These are phyloP conservation scores for Tieghemostelium lacteum DNA, from an alignment of 78 protist genomes.

Conservation along the genomic window DNA sequence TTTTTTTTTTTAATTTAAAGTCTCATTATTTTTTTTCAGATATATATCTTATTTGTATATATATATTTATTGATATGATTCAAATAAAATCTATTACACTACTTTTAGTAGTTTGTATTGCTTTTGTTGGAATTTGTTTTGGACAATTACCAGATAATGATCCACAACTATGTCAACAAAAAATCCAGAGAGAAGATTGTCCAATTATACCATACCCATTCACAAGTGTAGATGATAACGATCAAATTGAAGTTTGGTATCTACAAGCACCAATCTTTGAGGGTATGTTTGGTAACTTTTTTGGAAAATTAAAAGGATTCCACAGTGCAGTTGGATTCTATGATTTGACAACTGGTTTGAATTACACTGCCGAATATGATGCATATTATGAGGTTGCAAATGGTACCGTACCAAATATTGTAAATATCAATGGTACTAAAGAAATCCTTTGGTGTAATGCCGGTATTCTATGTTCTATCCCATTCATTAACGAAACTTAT, in stretches of 20 bases:
- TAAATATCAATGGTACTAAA: constrained; percentile 12
- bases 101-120: too few species aligned
- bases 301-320: constrained; percentile 40
- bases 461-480: constrained; percentile 37
- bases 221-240: neutral
- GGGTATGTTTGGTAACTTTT: constrained; percentile 31
- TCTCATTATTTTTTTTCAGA: too few species aligned
- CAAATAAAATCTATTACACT: too few species aligned
- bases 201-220: constrained; percentile 15
- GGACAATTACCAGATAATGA: constrained; percentile 34
- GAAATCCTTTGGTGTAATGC: constrained; percentile 62
- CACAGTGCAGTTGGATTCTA: constrained; percentile 63
- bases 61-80: too few species aligned
- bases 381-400: constrained; percentile 63
- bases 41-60: too few species aligned
- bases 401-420: constrained; percentile 61
- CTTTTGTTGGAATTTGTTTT: neutral
- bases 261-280: constrained; percentile 67
- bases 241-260: constrained; percentile 47
- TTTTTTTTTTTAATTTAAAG: too few species aligned
- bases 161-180: constrained; percentile 36
- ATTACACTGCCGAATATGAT: constrained; percentile 74
- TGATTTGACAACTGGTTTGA: constrained; percentile 19
- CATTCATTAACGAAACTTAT: constrained; percentile 33
- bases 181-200: constrained; percentile 34